A percentile compares a stretch with the other conserved stretches of the same genome.
Evolutionary conservation across 1,139 yeast species (phyloP).

Genomic region (Geotrichum cucujoidarum): DNA sequence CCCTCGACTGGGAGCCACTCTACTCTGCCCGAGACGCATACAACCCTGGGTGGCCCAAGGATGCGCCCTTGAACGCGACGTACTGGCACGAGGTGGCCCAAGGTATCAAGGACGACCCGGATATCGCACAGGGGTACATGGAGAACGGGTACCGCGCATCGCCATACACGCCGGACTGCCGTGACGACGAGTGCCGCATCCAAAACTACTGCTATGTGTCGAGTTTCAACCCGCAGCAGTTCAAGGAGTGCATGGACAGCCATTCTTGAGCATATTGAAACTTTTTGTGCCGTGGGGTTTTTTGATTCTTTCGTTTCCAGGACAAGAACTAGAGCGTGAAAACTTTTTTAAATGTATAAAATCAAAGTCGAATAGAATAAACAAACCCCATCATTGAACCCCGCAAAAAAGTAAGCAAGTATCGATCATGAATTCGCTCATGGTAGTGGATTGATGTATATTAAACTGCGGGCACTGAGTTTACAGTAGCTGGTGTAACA

Average conservation of each 20-base stretch:
- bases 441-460: too few species aligned
- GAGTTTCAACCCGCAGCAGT: slow-evolving; percentile 18
- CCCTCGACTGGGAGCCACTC: slow-evolving; percentile 28
- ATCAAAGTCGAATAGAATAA: not conserved
- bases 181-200: slow-evolving; percentile 24
- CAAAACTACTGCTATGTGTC: slow-evolving; percentile 31
- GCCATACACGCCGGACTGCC: slow-evolving; percentile 38
- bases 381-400: not conserved
- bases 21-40: slow-evolving; percentile 35
- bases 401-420: too few species aligned
- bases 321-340: not conserved
- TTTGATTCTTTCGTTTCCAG: too few species aligned
- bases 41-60: slow-evolving; percentile 33
- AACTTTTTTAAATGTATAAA: not conserved
- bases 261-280: not conserved
- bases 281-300: not conserved
- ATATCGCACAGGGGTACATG: slow-evolving; percentile 46
- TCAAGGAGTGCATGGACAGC: not conserved
- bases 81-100: slow-evolving; percentile 34
- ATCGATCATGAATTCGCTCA: too few species aligned
- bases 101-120: slow-evolving; percentile 35
- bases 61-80: slow-evolving; percentile 30
- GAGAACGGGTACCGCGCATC: slow-evolving; percentile 49
- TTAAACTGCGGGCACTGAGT: too few species aligned
- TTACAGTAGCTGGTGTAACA: too few species aligned